Evolutionary conservation across 208 protist genomes (phyloP).

Genomic region (Crithidia brevicula): DNA sequence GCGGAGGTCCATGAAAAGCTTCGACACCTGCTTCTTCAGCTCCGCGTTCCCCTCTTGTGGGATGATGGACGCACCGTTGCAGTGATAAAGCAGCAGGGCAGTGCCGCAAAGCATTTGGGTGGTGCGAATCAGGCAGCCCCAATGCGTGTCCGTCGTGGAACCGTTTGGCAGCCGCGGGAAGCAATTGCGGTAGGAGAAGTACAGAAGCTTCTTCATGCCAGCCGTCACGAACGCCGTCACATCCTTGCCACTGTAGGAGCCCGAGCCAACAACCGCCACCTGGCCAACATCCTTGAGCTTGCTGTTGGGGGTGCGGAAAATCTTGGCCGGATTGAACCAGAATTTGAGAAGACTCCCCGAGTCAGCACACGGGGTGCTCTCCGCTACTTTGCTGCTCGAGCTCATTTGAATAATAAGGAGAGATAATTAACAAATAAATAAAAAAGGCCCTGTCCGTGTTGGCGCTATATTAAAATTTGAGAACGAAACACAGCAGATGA

Average conservation of each 20-base stretch:
- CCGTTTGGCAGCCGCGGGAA: conserved; percentile 66
- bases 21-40: conserved; percentile 23
- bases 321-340: conserved; percentile 42
- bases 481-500: no score
- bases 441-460: no score
- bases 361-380: conserved; percentile 37
- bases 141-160: conserved; percentile 75
- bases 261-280: conserved; percentile 43
- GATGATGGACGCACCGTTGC: conserved; percentile 20
- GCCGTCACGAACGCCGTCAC: conserved; percentile 37
- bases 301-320: conserved; percentile 18
- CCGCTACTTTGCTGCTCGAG: conserved; percentile 12
- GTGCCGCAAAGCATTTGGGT: conserved; percentile 88
- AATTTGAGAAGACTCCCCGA: conserved; percentile 40
- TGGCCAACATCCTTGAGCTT: conserved; percentile 22
- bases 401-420: not conserved
- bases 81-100: conserved; percentile 51
- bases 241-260: conserved; percentile 37
- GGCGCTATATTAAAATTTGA: no score
- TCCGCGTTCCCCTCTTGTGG: conserved; percentile 22
- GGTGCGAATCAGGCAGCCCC: conserved; percentile 92
- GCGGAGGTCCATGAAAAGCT: conserved; percentile 68
- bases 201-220: conserved; percentile 50
- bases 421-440: no score
- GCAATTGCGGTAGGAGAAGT: conserved; percentile 85